These are phyloP conservation scores for Eucalyptus urophylla DNA, from an alignment of 345 rosid species.

Conservation along the genomic window DNA sequence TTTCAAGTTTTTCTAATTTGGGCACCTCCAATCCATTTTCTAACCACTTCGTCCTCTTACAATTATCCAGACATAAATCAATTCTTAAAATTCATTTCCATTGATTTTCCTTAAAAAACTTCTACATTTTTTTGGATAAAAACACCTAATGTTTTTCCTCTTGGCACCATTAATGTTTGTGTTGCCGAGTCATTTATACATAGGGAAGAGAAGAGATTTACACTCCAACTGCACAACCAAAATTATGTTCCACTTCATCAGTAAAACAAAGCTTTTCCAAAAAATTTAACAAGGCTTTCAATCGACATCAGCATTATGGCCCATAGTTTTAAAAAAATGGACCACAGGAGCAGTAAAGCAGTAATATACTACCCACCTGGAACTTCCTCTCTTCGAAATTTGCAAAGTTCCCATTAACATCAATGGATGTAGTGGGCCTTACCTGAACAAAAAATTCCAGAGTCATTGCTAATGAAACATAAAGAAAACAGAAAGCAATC, in stretches of 20 bases:
- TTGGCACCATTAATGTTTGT: background rate
- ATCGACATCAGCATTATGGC: background rate
- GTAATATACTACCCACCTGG: background rate
- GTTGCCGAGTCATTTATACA: background rate
- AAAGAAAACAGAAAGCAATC: background rate
- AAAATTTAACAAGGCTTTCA: background rate
- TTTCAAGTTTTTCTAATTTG: background rate
- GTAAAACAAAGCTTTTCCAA: background rate
- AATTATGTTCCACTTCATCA: background rate
- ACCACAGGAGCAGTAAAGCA: background rate
- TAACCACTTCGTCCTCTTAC: background rate
- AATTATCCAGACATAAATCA: background rate
- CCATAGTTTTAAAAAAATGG: background rate
- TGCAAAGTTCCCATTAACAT: background rate
- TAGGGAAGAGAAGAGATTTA: background rate
- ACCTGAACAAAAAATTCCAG: conserved; percentile 12
- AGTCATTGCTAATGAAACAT: background rate
- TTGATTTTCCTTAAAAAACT: background rate
- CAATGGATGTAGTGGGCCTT: background rate
- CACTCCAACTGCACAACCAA: background rate
- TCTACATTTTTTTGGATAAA: background rate
- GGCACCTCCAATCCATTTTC: background rate
- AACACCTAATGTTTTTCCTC: background rate
- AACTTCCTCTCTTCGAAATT: background rate
- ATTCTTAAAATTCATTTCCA: background rate